Percentiles rank a stretch among this genome's conserved stretches.
Conservation (phyloP, 2,329 filamentous ascomycete species). For the Aspergillus hortae region DNA sequence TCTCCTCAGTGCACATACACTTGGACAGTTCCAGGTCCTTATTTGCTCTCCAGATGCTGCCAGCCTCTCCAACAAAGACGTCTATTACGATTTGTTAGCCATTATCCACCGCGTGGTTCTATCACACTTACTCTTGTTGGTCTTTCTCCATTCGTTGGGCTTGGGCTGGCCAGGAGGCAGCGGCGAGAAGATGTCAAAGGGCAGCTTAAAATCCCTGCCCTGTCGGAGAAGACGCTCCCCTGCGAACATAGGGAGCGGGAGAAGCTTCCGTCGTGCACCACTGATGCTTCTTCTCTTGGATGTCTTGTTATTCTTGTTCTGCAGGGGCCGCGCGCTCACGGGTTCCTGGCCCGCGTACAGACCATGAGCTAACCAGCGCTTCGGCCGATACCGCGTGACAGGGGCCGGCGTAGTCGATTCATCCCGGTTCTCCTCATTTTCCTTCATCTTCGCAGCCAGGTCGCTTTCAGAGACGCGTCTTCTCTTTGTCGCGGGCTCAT, state of each 20-base stretch:
- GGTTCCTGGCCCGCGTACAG: constrained; percentile 79
- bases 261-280: constrained; percentile 39
- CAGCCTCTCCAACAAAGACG: constrained; percentile 83
- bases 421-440: constrained; percentile 20
- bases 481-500: constrained; percentile 38
- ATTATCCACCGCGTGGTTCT: constrained; percentile 1
- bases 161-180: constrained; percentile 82
- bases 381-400: constrained; percentile 45
- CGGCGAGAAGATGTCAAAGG: constrained; percentile 85
- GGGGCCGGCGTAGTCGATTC: constrained; percentile 5
- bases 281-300: constrained; percentile 29
- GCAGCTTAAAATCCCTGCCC: constrained; percentile 80
- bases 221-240: constrained; percentile 68
- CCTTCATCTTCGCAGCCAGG: constrained; percentile 20
- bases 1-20: constrained; percentile 73
- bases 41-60: constrained; percentile 74
- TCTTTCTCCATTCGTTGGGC: constrained; percentile 87
- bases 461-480: constrained; percentile 40
- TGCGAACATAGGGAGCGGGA: constrained; percentile 76
- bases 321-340: constrained; percentile 46
- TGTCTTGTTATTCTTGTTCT: constrained; percentile 45
- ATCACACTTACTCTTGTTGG: constrained; percentile 73
- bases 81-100: constrained; percentile 54
- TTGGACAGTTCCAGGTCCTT: constrained; percentile 70
- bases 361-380: constrained; percentile 78